These are phyloP conservation scores for Metschnikowia dekortorum DNA, from an alignment of 805 yeast species.

Conservation along the genomic window DNA sequence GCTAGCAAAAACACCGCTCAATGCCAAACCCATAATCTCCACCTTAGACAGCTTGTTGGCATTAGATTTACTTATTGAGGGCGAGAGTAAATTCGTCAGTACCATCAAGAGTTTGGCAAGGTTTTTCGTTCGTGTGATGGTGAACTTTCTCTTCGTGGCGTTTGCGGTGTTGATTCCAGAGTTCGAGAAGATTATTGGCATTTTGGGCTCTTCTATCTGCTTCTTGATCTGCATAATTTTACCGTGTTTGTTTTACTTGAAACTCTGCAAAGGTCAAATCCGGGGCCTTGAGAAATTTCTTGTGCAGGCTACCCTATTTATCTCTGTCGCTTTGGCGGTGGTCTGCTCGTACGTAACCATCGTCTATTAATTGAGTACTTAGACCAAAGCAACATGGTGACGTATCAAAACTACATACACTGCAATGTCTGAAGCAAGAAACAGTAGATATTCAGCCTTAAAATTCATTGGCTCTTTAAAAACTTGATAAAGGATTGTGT, in stretches of 20 bases:
- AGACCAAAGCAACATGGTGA: background rate
- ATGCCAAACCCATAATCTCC: conserved; percentile 76
- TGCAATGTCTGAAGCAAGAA: background rate
- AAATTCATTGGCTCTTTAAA: background rate
- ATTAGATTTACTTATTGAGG: conserved; percentile 19
- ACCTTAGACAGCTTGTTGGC: conserved; percentile 56
- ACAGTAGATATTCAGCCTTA: too few species aligned
- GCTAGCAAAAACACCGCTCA: conserved; percentile 76
- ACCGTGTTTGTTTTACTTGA: conserved; percentile 65
- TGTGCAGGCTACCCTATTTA: conserved; percentile 8
- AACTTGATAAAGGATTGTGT: conserved; percentile 14
- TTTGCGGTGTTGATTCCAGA: conserved; percentile 67
- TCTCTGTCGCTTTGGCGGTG: conserved; percentile 15
- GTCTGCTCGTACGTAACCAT: conserved; percentile 19
- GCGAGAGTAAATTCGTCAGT: conserved; percentile 5
- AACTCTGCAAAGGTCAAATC: conserved; percentile 18
- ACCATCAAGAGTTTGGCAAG: conserved; percentile 8
- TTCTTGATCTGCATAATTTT: conserved; percentile 74
- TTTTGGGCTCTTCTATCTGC: conserved; percentile 77
- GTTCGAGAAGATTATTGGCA: conserved; percentile 77
- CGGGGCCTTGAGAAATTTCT: conserved; percentile 13
- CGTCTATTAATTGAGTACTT: conserved; percentile 4
- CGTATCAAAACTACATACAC: background rate
- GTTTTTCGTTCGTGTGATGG: conserved; percentile 29
- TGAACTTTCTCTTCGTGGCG: conserved; percentile 54